These are phyloP conservation scores for Pisolithus orientalis DNA, from an alignment of 768 basidiomycete genomes.

Conservation along the genomic window DNA sequence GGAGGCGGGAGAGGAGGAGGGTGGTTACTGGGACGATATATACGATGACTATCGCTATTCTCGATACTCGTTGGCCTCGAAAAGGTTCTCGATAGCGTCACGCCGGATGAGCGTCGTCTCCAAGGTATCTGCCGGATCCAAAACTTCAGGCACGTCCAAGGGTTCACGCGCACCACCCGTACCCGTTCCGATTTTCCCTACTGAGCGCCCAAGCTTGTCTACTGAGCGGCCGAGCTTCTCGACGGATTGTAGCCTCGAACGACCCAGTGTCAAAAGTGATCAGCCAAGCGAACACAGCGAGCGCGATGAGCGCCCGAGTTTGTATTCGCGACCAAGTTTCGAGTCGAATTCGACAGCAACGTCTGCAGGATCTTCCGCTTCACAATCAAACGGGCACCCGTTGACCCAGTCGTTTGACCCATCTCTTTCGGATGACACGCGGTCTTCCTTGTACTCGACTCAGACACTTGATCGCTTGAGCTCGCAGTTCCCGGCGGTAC, in stretches of 20 bases:
- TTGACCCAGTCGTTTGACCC: conserved; percentile 15
- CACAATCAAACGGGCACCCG: conserved; percentile 6
- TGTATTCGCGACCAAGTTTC: conserved; percentile 16
- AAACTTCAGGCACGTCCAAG: conserved; percentile 16
- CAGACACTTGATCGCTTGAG: conserved; percentile 16
- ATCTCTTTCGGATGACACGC: conserved; percentile 17
- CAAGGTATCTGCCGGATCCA: conserved; percentile 9
- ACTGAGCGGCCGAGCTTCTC: conserved; percentile 5
- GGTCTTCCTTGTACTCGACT: conserved; percentile 10
- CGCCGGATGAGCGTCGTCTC: conserved; percentile 12
- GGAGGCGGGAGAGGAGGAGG: conserved; percentile 24
- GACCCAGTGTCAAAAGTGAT: conserved; percentile 18
- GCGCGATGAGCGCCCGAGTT: neutral
- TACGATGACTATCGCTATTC: conserved; percentile 80
- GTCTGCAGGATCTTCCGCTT: conserved; percentile 10
- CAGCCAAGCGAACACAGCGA: conserved; percentile 3
- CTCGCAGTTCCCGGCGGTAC: conserved; percentile 28
- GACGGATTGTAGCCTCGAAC: conserved; percentile 1
- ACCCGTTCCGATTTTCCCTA: conserved; percentile 15
- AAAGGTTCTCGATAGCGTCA: conserved; percentile 23
- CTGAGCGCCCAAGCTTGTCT: conserved; percentile 14
- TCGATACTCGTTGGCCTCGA: conserved; percentile 45
- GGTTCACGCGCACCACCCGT: conserved; percentile 16
- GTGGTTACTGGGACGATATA: conserved; percentile 65
- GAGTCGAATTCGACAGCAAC: conserved; percentile 15